Evolutionary conservation across 2,329 filamentous ascomycete genomes (phyloP).

Genomic region (Neocucurbitaria cava): DNA sequence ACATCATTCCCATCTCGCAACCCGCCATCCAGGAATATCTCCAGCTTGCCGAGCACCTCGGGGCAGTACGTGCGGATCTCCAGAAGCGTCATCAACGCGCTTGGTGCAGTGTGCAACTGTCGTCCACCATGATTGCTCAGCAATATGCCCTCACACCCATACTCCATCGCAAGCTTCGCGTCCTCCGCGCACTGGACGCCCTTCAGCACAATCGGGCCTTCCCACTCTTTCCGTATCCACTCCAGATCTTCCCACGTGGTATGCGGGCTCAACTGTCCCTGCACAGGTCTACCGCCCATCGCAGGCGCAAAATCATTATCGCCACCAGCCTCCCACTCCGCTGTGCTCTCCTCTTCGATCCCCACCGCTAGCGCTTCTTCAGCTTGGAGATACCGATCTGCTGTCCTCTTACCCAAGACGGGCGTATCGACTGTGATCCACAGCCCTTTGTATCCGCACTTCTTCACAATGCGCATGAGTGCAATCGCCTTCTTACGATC

Average conservation of each 20-base stretch:
- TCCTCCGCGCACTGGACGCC: slow-evolving; percentile 55
- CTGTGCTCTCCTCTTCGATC: slow-evolving; percentile 59
- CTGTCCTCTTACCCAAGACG: slow-evolving; percentile 43
- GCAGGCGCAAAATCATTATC: slow-evolving; percentile 63
- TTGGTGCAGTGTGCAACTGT: slow-evolving; percentile 55
- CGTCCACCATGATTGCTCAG: slow-evolving; percentile 63
- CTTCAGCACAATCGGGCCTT: slow-evolving; percentile 54
- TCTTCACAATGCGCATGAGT: slow-evolving; percentile 41
- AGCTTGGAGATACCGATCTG: slow-evolving; percentile 48
- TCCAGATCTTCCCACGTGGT: slow-evolving; percentile 59
- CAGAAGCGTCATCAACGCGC: slow-evolving; percentile 46
- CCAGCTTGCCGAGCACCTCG: slow-evolving; percentile 44
- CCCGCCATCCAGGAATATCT: slow-evolving; percentile 49
- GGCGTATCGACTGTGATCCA: slow-evolving; percentile 49
- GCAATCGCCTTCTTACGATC: slow-evolving; percentile 40
- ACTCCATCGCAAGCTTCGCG: slow-evolving; percentile 53
- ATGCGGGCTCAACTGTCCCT: slow-evolving; percentile 50
- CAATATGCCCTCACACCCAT: slow-evolving; percentile 57
- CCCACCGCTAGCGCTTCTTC: slow-evolving; percentile 59
- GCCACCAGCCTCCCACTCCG: slow-evolving; percentile 59
- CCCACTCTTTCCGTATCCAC: slow-evolving; percentile 52
- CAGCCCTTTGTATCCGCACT: slow-evolving; percentile 41
- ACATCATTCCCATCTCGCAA: slow-evolving; percentile 49
- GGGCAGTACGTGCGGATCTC: slow-evolving; percentile 49
- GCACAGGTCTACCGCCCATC: slow-evolving; percentile 58